A percentile compares a stretch with the other conserved stretches of the same genome.
Conservation (phyloP, 441 rosid species). For the Erodium texanum region DNA sequence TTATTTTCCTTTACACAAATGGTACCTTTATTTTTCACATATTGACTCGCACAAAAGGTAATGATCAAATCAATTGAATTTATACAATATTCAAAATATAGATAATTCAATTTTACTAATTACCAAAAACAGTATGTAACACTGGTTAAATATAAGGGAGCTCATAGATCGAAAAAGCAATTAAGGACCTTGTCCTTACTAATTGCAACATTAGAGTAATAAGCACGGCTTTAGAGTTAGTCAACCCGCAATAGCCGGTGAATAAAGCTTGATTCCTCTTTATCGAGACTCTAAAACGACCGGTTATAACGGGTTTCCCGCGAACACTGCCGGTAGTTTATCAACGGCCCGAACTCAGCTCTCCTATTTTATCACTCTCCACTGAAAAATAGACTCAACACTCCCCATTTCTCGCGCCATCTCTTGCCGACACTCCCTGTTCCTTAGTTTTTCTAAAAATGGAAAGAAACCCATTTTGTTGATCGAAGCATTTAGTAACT, state of each 20-base stretch:
- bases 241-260: slow-evolving; percentile 36
- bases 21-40: too few species aligned
- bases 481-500: background rate
- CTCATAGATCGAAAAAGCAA: background rate
- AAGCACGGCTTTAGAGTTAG: background rate
- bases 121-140: too few species aligned
- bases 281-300: slow-evolving; percentile 21
- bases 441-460: slow-evolving; percentile 23
- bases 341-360: slow-evolving; percentile 26
- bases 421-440: slow-evolving; percentile 19
- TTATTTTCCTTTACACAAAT: background rate
- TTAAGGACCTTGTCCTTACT: background rate
- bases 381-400: slow-evolving; percentile 13
- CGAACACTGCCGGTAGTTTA: slow-evolving; percentile 30
- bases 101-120: too few species aligned
- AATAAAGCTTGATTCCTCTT: slow-evolving; percentile 1
- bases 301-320: slow-evolving; percentile 43
- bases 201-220: background rate
- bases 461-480: background rate
- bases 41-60: too few species aligned
- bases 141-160: too few species aligned
- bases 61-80: too few species aligned
- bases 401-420: slow-evolving; percentile 21
- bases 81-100: too few species aligned
- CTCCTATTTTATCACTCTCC: background rate